Base-by-base conservation (phyloP, 2,329 filamentous ascomycete genomes). In the Epichloe hybrida region DNA sequence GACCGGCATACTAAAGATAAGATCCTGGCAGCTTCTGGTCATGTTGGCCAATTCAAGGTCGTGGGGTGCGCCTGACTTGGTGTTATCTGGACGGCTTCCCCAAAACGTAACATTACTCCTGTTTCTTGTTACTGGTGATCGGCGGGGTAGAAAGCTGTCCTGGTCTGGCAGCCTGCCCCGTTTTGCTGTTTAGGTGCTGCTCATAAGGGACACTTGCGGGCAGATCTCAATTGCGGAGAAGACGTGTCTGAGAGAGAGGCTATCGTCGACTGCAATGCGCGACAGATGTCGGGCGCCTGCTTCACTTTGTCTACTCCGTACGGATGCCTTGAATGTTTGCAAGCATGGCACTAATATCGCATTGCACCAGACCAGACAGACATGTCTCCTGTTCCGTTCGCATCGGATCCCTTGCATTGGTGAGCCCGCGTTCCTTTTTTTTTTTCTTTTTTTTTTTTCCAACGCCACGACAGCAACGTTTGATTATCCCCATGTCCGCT, bases 181-280 rank as follows among this genome's bases (percentile, higher is more conserved):
- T 2, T 27, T 27, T 27, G 6, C 27, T 31, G 27, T 31, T 9
- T 9, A 31, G 27, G 27, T 31, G 27, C 27, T 31, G 27, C 27
- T 31, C 8, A 31, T 27, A 7, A 31, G 27, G 27, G 27, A 31
- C 27, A 9, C 27, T 8, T 9, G 27, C 34, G 27, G 44, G 27
- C 46, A 49, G 49, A 51, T 53, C 49, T 40, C 41, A 42, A 49
- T 47, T 49, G 49, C 49, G 49, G 52, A 40, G 43, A 43, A 43
- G 34, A 34, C 5, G 0, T 27, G 21, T 31, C 3, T 31, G 27
- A 8, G 27, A 31, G 27, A 5, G 17, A 21, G n/a, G 39, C 39
- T 41, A 41, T 31, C 27, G 27, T 27, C 23, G 6, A 15, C 27
- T 44, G 31, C 48, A 44, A 45, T 45, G 40, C 21, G n/a, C 15